A percentile compares a stretch with the other conserved stretches of the same genome.
These are phyloP conservation scores for Flaveria linearis DNA, from an alignment of 129 eudicot genomes.

Conservation along the genomic window DNA sequence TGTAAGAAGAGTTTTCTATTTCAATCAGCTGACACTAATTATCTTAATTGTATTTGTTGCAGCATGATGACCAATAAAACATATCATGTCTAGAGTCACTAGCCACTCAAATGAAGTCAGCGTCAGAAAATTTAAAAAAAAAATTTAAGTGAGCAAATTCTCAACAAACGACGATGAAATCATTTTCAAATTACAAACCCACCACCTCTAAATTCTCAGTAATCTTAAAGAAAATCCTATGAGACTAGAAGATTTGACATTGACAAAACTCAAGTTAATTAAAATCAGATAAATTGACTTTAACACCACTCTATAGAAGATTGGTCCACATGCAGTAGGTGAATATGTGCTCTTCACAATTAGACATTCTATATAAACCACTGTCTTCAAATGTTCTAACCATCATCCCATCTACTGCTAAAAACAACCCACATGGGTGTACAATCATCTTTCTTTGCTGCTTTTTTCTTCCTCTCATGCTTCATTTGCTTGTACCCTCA, in stretches of 20 bases:
- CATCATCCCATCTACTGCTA: slow-evolving; percentile 12
- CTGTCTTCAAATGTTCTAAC: neutral
- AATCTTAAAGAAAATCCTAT: neutral
- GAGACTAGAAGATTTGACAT: slow-evolving; percentile 23
- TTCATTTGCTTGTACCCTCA: slow-evolving; percentile 33
- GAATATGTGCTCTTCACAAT: slow-evolving; percentile 7
- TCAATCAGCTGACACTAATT: no score
- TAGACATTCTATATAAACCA: slow-evolving; percentile 39
- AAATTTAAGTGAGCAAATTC: no score
- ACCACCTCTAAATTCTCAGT: no score
- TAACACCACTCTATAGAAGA: slow-evolving; percentile 43
- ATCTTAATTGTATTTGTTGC: no score
- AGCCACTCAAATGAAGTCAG: no score
- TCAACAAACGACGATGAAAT: no score
- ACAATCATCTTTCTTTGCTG: slow-evolving; percentile 29
- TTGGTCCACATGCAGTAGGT: slow-evolving; percentile 47
- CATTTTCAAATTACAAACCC: no score
- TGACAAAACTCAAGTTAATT: slow-evolving; percentile 29
- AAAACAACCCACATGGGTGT: slow-evolving; percentile 33
- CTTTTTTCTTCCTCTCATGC: slow-evolving; percentile 34
- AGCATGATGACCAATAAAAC: no score
- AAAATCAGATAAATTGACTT: slow-evolving; percentile 45
- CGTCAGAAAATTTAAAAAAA: no score
- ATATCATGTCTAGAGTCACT: no score
- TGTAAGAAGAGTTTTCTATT: no score